Evolutionary conservation across 1,139 yeast species (phyloP), one percentile per base, ranked within the genome.

Genomic region (Candida frijolesensis): DNA sequence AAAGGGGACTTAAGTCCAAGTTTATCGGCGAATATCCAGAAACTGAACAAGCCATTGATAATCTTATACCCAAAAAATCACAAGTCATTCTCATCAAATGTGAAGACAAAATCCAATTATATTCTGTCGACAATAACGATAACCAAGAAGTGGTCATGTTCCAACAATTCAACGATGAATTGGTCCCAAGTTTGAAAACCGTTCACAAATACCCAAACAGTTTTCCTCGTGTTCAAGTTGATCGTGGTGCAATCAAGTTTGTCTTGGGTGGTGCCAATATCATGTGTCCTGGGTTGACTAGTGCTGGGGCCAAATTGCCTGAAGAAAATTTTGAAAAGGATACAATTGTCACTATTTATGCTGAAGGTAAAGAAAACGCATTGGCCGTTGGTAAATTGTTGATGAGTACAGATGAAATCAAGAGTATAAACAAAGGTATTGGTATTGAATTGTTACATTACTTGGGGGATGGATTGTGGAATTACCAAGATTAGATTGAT

Each of bases 271-370:
- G 98, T 49, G 97, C 97, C 33, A 91, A 91, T 64, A 88, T 92
- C 60, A 92, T 91, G 97, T 92, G 98, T 71, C 98, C 98, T 4
- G 99, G 99, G 25, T 78, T 92, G 57, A 92, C 98, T 0, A 89
- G 96, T 16, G 79, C 89, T 9, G 98, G 98, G 42, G 98, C 96
- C 29, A 70, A 74, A 52, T 74, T 92, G 54, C 97, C 98, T 12
- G 94, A 86, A 29, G 83, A 78, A 51, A 79, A 83, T 32, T 70
- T 79, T 61, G 84, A 83, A 47, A 76, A 82, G 60, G 96, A 82
- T 51, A 78, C 84, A 19, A 79, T 89, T 39, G 97, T 92, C 34
- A 80, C 89, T 8, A 82, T 92, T 37, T 87, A 86, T 64, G 97
- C 98, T 42, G 97, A 92, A 70, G 97, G 97, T 51, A 92, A 92